Evolutionary conservation across 495 filamentous ascomycete genomes (phyloP), one percentile per base, ranked within the genome.

Genomic region (Polyplosphaeria fusca): DNA sequence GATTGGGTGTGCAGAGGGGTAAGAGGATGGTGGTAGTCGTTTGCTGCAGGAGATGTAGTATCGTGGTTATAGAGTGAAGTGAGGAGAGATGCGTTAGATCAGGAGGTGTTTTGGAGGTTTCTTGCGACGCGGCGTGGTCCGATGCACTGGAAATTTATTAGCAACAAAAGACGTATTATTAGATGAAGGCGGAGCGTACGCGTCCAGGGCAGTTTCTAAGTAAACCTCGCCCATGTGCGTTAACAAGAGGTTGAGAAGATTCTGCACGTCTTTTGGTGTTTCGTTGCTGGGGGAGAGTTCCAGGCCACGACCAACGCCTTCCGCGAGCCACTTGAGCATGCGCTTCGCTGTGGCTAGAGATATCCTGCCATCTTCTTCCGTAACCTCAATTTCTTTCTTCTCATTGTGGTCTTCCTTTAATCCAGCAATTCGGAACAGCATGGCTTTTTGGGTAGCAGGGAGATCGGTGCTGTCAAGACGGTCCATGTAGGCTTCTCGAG

Each of bases 251-350:
- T 85, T 87, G 37, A 96, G 75, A 16, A 96, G 78, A 53, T 88
- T 83, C n/a, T 83, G 82, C 37, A 97, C 88, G 71, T 99, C 94
- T 70, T 93, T 97, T 24, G 93, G 89, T 9, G 89, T 95, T 58
- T 97, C 94, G 58, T 79, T 88, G 40, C 82, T 83, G 20, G 87
- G 86, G 28, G 86, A 88, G 38, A 99, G 77, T 67, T 99, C 94
- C 26, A 99, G 77, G 0, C 88, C 87, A 58, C 94, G 77, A n/a
- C 92, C 88, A 46, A 99, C 91, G 49, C 86, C 90, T 73, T 99
- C 94, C 25, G 94, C 93, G 24, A 99, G 77, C 94, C 94, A 99
- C 64, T 87, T 95, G 27, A 99, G 79, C 91, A 99, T 97, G 44
- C 93, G 81, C 71, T 97, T 97, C 20, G 91, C 86, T 66, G 84